Evolutionary conservation across 768 basidiomycete species (phyloP), one percentile per base, ranked within the genome.

Genomic region (Psilocybe tampanensis): DNA sequence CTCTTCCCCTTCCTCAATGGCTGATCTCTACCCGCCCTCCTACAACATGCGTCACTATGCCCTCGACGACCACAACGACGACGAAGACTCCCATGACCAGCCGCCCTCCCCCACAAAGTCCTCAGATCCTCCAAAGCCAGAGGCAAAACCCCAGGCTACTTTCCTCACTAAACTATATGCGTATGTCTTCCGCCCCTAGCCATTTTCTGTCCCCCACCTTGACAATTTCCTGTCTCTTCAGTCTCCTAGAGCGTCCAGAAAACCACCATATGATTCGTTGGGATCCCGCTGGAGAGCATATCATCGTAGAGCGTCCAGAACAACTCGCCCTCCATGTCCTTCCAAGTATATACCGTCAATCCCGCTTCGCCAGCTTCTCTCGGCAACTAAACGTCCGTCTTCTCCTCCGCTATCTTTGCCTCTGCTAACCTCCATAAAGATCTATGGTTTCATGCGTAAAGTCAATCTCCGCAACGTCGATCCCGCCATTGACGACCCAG

Each of bases 371-470:
- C 49, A 92, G 90, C 83, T 97, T 96, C 83, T 95, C 94, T 65
- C 86, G 94, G 75, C 94, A 97, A 83, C 86, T 97, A 71, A 97
- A 97, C 77, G 94, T 96, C 68, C 60, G 86, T 83, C 70, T 63
- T 63, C 65, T 68, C 68, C 62, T 65, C 60, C 55, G 51, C 58
- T 55, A 52, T 64, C 60, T 56, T 52, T 42, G 17, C 39, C 29
- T 47, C 32, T 52, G 43, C 22, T 48, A 43, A 44, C 42, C 49
- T 19, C 39, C 32, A 52, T 3, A 26, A 19, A 96, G 94, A 97
- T 97, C 75, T 97, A 97, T 79, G 95, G 94, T 63, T 97, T 95
- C 80, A 95, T 95, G 92, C 93, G 94, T 75, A 95, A 96, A 74
- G 92, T 96, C 70, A 95, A 95, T 79, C 81, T 95, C 65, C 89